Base-by-base conservation (phyloP, 257 asterid species). In the Hygrophila difformis region DNA sequence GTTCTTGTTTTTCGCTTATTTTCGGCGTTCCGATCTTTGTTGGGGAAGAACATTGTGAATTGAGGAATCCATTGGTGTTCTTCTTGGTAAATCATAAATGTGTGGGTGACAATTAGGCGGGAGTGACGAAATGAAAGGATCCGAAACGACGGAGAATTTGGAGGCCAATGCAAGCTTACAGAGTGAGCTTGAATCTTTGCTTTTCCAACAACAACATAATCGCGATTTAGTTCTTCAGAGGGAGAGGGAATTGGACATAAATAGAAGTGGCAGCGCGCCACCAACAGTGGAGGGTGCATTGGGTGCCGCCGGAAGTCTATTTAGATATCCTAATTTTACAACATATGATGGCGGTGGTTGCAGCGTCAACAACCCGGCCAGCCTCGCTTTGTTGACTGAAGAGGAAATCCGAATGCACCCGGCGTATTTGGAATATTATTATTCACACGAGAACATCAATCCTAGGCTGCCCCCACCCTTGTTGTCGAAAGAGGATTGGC, bases 381-480 rank as follows among this genome's bases (percentile, higher is more conserved):
- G 51, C 56, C 17, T 59, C 12, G 71, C 57, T 0, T 46, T 28
- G 9, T 24, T 75, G 63, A 68, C 81, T 0, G 96, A 86, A 43
- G 96, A 82, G 48, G 84, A 79, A 44, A 66, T 86, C 44, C 60
- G 94, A 42, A 74, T 94, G 2, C 88, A 74, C 56, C 96, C 96
- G 0, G 76, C 77, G 0, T 86, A 86, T 54, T 56, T 79, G 46
- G 88, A 81, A 6, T 86, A 79, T 40, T 86, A 86, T 59, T 86
- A 86, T 64, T 79, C 94, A 4, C 70, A 77, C 48, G 84, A 72
- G 52, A 86, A 86, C 50, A 79, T 75, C 29, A 86, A 87, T 49
- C 97, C 97, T 8, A 80, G 97, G 44, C 49, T 87, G 44, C 94
- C 97, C 13, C 91, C 93, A 0, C 97, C 97, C 0, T 53, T 77